Conservation (phyloP, 129 eudicot genomes). For the Flaveria robusta region DNA sequence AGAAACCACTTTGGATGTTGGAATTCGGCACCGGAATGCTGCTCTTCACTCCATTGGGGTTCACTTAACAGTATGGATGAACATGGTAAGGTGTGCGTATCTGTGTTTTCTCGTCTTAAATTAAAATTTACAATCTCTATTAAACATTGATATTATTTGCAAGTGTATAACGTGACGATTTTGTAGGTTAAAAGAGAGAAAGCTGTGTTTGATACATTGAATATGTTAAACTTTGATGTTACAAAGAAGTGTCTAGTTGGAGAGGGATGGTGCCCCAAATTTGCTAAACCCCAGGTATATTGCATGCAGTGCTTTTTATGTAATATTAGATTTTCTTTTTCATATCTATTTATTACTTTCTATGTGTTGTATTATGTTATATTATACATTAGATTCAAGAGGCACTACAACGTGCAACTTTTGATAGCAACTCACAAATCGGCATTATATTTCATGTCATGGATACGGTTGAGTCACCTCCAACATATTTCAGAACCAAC, state of each 20-base stretch:
- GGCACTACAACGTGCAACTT: constrained; percentile 90
- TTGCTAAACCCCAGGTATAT: constrained; percentile 84
- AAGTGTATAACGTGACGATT: constrained; percentile 19
- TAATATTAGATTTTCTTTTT: constrained; percentile 3
- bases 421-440: constrained; percentile 94
- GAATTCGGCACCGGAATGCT: constrained; percentile 78
- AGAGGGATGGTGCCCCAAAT: constrained; percentile 98
- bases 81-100: constrained; percentile 59
- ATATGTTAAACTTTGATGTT: constrained; percentile 95
- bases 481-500: constrained; percentile 95
- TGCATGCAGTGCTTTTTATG: constrained; percentile 4
- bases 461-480: constrained; percentile 88
- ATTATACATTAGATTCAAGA: constrained; percentile 72
- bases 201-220: constrained; percentile 92
- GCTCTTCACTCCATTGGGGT: constrained; percentile 75
- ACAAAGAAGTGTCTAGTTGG: constrained; percentile 98
- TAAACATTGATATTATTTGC: constrained; percentile 14
- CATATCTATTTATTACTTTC: constrained; percentile 9
- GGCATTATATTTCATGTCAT: constrained; percentile 90
- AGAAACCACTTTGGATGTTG: constrained; percentile 93
- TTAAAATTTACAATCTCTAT: neutral
- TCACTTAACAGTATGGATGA: constrained; percentile 76
- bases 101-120: constrained; percentile 9
- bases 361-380: constrained; percentile 12
- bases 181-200: constrained; percentile 95